phyloP scores from a whole-genome alignment of 495 filamentous ascomycete species.

The Delitschia confertaspora region DNA sequence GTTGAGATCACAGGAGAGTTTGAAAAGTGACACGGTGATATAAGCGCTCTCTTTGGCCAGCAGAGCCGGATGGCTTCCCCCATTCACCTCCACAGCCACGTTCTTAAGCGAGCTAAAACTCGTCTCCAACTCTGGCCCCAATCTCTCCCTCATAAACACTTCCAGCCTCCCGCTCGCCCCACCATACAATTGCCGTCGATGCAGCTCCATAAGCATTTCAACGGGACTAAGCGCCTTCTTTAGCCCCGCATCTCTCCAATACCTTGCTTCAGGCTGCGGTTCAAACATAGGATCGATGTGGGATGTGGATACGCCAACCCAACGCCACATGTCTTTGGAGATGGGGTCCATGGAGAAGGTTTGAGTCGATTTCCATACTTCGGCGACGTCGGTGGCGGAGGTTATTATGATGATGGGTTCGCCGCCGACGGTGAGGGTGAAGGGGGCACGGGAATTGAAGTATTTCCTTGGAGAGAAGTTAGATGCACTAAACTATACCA shows the following conservation, averaged over 20 bases:
- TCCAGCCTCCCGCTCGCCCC: background rate
- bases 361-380: background rate
- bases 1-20: background rate
- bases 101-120: too few relatives aligned
- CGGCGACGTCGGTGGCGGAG: background rate
- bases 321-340: background rate
- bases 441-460: conserved; percentile 6
- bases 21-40: background rate
- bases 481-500: background rate
- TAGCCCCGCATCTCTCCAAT: background rate
- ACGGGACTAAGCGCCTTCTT: background rate
- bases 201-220: background rate
- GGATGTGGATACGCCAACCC: background rate
- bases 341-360: conserved; percentile 3
- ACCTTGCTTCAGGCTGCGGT: background rate
- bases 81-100: too few relatives aligned
- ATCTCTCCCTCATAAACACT: background rate
- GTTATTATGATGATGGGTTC: background rate
- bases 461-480: conserved; percentile 3
- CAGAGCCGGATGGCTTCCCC: background rate
- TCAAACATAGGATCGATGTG: background rate
- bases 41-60: background rate
- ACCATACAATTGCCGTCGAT: background rate
- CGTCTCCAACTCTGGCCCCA: background rate
- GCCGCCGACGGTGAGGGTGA: background rate